A percentile compares a stretch with the other conserved stretches of the same genome.
Conservation (phyloP, 2,329 filamentous ascomycete species). For the Fusarium keratoplasticum region DNA sequence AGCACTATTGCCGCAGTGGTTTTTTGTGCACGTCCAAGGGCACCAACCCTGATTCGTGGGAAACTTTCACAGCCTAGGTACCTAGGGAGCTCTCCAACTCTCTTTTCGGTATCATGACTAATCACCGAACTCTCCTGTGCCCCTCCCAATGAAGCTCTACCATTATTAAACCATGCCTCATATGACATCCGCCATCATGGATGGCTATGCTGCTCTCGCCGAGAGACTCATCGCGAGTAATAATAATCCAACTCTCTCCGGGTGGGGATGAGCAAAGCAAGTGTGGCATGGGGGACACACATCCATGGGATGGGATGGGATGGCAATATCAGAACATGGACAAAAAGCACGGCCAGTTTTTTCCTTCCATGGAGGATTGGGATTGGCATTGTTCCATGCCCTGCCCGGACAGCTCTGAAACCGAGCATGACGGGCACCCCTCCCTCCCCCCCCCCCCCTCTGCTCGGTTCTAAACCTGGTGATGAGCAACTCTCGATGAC, state of each 20-base stretch:
- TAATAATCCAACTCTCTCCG: not conserved
- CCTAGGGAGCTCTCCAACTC: not conserved
- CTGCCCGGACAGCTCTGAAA: constrained; percentile 23
- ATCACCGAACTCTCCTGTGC: constrained; percentile 15
- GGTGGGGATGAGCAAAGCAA: not conserved
- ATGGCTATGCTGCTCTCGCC: constrained; percentile 2
- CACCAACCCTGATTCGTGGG: constrained; percentile 43
- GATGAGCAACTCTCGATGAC: constrained; percentile 30
- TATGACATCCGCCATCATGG: not conserved
- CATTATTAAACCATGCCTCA: not conserved
- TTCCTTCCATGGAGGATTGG: constrained; percentile 18
- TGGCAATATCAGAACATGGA: not conserved
- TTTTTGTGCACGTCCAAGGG: constrained; percentile 36
- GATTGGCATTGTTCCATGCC: constrained; percentile 16
- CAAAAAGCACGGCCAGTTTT: constrained; percentile 15
- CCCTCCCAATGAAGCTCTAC: constrained; percentile 19
- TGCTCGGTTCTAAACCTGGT: constrained; percentile 1
- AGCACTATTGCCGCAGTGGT: constrained; percentile 24
- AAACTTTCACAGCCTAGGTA: not conserved
- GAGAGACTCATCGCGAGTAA: constrained; percentile 12
- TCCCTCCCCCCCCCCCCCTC: constrained; percentile 2
- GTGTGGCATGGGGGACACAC: not conserved
- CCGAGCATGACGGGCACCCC: constrained; percentile 8
- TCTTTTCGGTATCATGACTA: constrained; percentile 12
- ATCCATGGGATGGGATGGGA: not conserved